Conservation (phyloP, 345 rosid species). For the Eucalyptus rudis region DNA sequence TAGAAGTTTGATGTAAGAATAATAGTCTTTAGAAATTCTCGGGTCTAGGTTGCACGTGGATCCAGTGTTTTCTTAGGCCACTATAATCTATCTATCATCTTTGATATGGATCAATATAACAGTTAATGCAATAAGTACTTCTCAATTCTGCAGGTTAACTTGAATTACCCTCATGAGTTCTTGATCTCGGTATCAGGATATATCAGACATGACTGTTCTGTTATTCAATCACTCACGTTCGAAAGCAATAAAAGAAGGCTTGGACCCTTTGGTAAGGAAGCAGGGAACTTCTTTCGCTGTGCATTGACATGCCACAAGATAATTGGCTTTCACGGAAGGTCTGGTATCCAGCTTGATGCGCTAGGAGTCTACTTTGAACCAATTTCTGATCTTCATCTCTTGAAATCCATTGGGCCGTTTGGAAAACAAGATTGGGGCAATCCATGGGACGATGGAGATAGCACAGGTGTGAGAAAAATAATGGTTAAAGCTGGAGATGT, state of each 20-base stretch:
- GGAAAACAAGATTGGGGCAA: no score
- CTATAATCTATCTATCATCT: no score
- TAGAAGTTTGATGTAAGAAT: no score
- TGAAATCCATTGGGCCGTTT: background rate
- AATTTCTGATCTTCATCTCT: background rate
- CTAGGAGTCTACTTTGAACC: background rate
- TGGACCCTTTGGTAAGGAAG: background rate
- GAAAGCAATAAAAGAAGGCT: background rate
- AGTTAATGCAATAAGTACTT: no score
- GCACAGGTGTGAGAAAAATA: background rate
- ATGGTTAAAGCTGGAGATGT: rapidly evolving
- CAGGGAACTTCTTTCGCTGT: background rate
- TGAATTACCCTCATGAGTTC: background rate
- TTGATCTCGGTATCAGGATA: background rate
- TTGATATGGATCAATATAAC: no score
- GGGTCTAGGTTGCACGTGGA: no score
- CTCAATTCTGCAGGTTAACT: background rate
- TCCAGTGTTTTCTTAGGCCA: no score
- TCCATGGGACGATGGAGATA: no score
- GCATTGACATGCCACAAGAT: background rate
- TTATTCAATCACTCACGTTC: background rate
- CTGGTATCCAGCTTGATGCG: background rate
- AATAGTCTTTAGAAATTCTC: no score
- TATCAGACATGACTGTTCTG: background rate
- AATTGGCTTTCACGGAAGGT: background rate